phyloP scores from a whole-genome alignment of 2,329 filamentous ascomycete genomes.

The Bimuria novae-zelandiae region DNA sequence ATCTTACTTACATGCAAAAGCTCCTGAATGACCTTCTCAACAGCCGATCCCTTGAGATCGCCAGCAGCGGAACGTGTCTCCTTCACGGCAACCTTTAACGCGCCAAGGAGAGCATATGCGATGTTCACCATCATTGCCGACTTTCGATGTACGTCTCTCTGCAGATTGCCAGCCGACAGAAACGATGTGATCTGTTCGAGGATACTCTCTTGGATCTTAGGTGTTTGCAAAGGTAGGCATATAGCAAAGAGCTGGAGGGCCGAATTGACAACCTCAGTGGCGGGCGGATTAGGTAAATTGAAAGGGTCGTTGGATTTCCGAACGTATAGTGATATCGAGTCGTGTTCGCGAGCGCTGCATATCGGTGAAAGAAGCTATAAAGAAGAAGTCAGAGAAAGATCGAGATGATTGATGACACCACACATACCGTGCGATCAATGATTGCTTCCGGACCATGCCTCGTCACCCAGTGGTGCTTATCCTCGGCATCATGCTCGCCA shows the following conservation, averaged over 20 bases:
- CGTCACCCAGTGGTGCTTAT: slow-evolving; percentile 56
- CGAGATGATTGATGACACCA: too few relatives aligned
- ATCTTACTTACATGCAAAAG: slow-evolving; percentile 74
- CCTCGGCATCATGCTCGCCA: slow-evolving; percentile 57
- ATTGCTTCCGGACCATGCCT: slow-evolving; percentile 65
- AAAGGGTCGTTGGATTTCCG: slow-evolving; percentile 55
- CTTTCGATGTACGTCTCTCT: slow-evolving; percentile 84
- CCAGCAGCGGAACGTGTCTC: slow-evolving; percentile 76
- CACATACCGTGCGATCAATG: slow-evolving; percentile 60
- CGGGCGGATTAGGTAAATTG: slow-evolving; percentile 73
- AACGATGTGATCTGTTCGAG: slow-evolving; percentile 92
- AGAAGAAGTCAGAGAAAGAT: slow-evolving; percentile 15
- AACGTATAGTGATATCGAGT: slow-evolving; percentile 80
- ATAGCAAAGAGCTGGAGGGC: slow-evolving; percentile 93
- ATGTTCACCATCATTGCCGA: slow-evolving; percentile 92
- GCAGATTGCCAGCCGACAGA: slow-evolving; percentile 76
- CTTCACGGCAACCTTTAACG: slow-evolving; percentile 81
- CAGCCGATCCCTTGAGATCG: slow-evolving; percentile 72
- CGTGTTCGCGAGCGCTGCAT: slow-evolving; percentile 84
- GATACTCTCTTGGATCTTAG: slow-evolving; percentile 94
- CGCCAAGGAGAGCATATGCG: slow-evolving; percentile 76
- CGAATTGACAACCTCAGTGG: slow-evolving; percentile 92
- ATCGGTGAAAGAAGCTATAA: slow-evolving; percentile 62
- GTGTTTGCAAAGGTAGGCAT: slow-evolving; percentile 82
- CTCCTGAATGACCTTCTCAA: slow-evolving; percentile 71